Percentiles rank a stretch among this genome's conserved stretches.
These are phyloP conservation scores for Populus hybrid DNA, from an alignment of 441 rosid species.

Conservation along the genomic window DNA sequence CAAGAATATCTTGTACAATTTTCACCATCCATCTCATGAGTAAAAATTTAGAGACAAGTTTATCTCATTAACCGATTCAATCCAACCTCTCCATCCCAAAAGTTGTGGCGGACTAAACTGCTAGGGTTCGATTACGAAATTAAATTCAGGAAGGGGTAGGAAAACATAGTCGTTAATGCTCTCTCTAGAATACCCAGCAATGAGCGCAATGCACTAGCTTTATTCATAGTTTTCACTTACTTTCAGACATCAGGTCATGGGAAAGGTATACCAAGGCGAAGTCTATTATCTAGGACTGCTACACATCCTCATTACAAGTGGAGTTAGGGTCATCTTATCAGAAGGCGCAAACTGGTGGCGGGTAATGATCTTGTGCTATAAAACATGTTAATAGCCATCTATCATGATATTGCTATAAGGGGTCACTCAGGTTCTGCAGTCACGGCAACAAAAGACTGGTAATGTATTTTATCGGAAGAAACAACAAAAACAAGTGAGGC, in stretches of 20 bases:
- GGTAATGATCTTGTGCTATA: not conserved
- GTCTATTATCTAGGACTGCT: too few species aligned
- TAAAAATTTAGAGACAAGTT: not conserved
- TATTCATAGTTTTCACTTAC: too few species aligned
- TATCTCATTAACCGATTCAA: not conserved
- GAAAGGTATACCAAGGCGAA: too few species aligned
- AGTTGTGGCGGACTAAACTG: not conserved
- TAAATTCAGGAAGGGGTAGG: not conserved
- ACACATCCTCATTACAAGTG: too few species aligned
- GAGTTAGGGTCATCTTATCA: not conserved
- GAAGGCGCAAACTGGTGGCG: not conserved
- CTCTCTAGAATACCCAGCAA: not conserved
- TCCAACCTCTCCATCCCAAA: not conserved
- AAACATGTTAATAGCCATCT: not conserved
- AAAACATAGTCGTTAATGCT: constrained; percentile 4
- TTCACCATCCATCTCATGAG: not conserved
- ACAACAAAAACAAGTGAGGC: not conserved
- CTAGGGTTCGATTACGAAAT: not conserved
- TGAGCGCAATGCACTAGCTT: not conserved
- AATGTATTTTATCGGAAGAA: not conserved
- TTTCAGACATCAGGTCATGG: too few species aligned
- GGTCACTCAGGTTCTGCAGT: not conserved
- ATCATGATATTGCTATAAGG: not conserved
- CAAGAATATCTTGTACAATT: not conserved
- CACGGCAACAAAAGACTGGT: too few species aligned